A percentile compares a stretch with the other conserved stretches of the same genome.
Evolutionary conservation across 164 flowering plant species (phyloP).

Genomic region (Vitis rupestris): DNA sequence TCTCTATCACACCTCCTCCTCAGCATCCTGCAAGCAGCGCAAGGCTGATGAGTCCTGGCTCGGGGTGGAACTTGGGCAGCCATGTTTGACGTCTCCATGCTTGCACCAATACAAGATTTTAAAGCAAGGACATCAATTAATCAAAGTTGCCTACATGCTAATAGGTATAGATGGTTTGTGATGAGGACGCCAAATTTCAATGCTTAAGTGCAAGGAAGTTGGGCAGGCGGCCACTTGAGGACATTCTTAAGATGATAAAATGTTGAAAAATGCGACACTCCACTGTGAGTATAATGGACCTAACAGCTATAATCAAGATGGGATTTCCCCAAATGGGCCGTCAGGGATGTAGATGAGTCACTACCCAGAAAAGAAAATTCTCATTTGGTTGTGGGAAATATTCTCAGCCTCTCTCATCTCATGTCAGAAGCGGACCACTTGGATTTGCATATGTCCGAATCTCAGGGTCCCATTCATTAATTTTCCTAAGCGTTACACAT

Average conservation of each 20-base stretch:
- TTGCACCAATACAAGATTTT: too few species aligned
- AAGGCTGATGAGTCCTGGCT: slow-evolving; percentile 27
- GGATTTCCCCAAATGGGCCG: not conserved
- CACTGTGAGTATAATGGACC: slow-evolving; percentile 10
- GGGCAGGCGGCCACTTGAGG: slow-evolving; percentile 29
- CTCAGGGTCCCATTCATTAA: too few species aligned
- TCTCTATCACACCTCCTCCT: slow-evolving; percentile 41
- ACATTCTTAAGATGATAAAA: slow-evolving; percentile 4
- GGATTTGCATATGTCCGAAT: too few species aligned
- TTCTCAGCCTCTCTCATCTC: too few species aligned
- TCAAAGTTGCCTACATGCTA: not conserved
- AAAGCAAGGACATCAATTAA: not conserved
- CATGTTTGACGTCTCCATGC: slow-evolving; percentile 6
- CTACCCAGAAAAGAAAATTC: too few species aligned
- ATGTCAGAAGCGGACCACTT: too few species aligned
- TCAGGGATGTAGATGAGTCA: not conserved
- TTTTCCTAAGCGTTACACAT: too few species aligned
- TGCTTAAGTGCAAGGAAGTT: slow-evolving; percentile 20
- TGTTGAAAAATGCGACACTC: slow-evolving; percentile 17
- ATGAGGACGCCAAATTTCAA: slow-evolving; percentile 12
- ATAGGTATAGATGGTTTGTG: slow-evolving; percentile 4
- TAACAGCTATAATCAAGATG: not conserved
- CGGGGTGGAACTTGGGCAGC: slow-evolving; percentile 1
- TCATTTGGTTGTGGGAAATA: too few species aligned
- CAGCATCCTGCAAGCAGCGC: slow-evolving; percentile 50